These are phyloP conservation scores for Forsythia viridissima DNA, from an alignment of 257 asterid genomes.

Conservation along the genomic window DNA sequence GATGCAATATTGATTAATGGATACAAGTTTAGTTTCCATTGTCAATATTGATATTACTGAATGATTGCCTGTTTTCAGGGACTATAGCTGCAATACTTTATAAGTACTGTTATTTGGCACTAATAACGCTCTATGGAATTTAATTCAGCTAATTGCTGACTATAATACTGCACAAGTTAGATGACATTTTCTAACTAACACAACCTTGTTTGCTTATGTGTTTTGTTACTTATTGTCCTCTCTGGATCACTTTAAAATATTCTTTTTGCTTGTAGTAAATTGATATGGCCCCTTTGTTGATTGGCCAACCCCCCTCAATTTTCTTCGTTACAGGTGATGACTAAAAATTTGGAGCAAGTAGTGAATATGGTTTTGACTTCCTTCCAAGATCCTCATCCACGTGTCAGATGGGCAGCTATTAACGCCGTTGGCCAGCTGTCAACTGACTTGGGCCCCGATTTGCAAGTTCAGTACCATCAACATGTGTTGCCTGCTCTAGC, in stretches of 20 bases:
- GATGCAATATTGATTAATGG: background rate
- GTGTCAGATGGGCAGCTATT: conserved; percentile 98
- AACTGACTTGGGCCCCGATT: conserved; percentile 97
- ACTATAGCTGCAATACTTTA: background rate
- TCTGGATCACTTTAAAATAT: background rate
- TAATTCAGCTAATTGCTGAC: background rate
- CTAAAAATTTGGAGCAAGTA: conserved; percentile 80
- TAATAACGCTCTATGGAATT: background rate
- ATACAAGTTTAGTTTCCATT: background rate
- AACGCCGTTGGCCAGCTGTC: conserved; percentile 98
- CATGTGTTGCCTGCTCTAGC: conserved; percentile 81
- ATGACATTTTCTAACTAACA: background rate
- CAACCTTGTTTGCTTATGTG: background rate
- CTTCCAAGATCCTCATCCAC: conserved; percentile 97
- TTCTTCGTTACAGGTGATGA: conserved; percentile 71
- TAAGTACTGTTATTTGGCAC: background rate
- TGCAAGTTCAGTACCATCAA: conserved; percentile 85
- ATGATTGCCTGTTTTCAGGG: background rate
- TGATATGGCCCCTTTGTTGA: background rate
- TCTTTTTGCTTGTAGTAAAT: conserved; percentile 3
- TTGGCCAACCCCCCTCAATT: background rate
- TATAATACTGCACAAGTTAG: background rate
- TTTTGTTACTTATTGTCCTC: conserved; percentile 9
- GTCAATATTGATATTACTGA: background rate
- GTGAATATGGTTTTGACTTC: conserved; percentile 90